Evolutionary conservation across 2,329 filamentous ascomycete species (phyloP), one percentile per base, ranked within the genome.

Genomic region (Monosporascus sp.): DNA sequence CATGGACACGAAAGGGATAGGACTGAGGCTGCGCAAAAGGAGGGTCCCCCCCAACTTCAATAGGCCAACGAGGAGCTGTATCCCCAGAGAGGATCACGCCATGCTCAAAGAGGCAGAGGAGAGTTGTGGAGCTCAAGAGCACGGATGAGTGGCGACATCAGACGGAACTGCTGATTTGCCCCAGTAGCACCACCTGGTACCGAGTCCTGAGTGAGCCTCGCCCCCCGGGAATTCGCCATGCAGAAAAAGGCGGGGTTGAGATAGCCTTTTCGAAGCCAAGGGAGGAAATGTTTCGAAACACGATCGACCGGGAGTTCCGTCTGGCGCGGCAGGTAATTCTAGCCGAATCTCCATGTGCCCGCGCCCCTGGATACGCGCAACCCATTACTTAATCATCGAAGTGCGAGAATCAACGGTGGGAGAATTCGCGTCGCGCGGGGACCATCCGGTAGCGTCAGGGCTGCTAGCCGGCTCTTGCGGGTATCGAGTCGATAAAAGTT

Each of bases 231-330:
- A 11, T 26, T 17, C 17, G 43, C 24, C 24, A 46, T 46, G 43
- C 43, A 46, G 22, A 24, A 46, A 41, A 46, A 31, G 14, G 43
- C 22, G 43, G 43, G 43, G 43, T 46, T 17, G 22, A 28, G 24
- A 46, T 22, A 46, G 22, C 20, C 14, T 7, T 46, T 20, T 43
- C 40, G 20, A 18, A 43, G 22, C 20, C 26, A 46, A 18, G 24
- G 7, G 43, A 46, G 28, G n/a, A 18, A 14, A 43, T 50, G 48
- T 50, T 50, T 50, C 48, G 38, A 50, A 50, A 50, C 48, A 31
- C 17, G 38, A 44, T 50, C 48, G 48, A n/a, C 48, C 26, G 48
- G 48, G 48, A 44, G 24, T 28, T 50, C 18, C 24, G 3, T 37
- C 40, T 26, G 9, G 40, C 37, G 38, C 37, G 48, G 31, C 18